Percentiles rank a stretch among this genome's conserved stretches.
Evolutionary conservation across 2,329 filamentous ascomycete genomes (phyloP).

Genomic region (Paecilomyces dactylethromorphus): DNA sequence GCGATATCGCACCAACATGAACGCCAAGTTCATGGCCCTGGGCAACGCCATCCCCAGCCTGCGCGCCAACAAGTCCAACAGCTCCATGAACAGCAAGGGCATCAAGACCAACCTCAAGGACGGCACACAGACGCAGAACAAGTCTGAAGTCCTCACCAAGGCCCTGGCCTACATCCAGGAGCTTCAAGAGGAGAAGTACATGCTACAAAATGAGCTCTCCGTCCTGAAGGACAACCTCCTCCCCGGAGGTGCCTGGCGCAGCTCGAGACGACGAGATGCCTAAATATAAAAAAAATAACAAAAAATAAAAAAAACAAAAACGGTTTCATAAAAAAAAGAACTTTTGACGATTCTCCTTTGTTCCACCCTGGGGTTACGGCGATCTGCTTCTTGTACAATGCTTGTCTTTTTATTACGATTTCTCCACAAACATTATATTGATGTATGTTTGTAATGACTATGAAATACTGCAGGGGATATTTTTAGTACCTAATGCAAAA

Average conservation of each 20-base stretch:
- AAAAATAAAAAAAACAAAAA: neutral
- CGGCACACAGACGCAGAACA: conserved; percentile 21
- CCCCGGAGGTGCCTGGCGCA: neutral
- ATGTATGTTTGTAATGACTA: neutral
- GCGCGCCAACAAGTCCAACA: conserved; percentile 5
- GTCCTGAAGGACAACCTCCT: conserved; percentile 14
- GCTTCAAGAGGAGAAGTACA: conserved; percentile 27
- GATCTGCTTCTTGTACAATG: neutral
- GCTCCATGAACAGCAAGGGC: conserved; percentile 12
- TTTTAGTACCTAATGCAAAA: neutral
- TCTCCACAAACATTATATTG: neutral
- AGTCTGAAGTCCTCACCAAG: conserved; percentile 31
- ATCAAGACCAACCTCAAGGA: conserved; percentile 9
- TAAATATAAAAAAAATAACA: neutral
- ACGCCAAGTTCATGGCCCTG: conserved; percentile 34
- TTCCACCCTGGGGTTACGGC: neutral
- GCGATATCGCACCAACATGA: conserved; percentile 37
- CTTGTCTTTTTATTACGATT: neutral
- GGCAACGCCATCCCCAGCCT: conserved; percentile 25
- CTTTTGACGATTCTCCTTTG: neutral
- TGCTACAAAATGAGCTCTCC: conserved; percentile 24
- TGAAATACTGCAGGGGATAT: neutral
- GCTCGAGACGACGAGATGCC: neutral
- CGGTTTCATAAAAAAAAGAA: neutral
- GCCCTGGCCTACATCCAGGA: conserved; percentile 30